phyloP scores from a whole-genome alignment of 2,329 filamentous ascomycete genomes.

The Aspergillus neotritici region DNA sequence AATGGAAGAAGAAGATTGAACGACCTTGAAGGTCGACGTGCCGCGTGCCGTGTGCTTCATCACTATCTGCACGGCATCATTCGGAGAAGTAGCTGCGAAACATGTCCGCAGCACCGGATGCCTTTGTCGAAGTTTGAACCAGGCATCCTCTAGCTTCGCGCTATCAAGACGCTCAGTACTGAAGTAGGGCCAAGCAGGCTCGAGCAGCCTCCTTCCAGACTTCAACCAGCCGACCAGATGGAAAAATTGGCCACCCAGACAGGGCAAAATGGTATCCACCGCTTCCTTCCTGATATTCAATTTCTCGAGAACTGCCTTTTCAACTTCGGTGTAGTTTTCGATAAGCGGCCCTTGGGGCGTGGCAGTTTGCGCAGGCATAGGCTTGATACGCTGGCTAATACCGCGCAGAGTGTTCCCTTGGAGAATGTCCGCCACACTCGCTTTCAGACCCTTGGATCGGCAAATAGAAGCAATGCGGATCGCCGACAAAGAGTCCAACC shows the following conservation, averaged over 20 bases:
- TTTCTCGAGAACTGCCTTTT: constrained; percentile 11
- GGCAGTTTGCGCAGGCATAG: constrained; percentile 1
- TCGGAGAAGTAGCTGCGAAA: constrained; percentile 24
- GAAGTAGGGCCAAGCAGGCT: constrained; percentile 27
- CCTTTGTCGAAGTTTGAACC: constrained; percentile 25
- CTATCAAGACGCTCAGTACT: constrained; percentile 21
- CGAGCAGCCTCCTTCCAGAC: constrained; percentile 26
- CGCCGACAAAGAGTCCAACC: constrained; percentile 28
- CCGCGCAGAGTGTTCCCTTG: constrained; percentile 27
- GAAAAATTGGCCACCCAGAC: constrained; percentile 29
- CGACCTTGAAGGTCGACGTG: constrained; percentile 18
- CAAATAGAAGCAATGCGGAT: constrained; percentile 26
- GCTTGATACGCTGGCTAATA: constrained; percentile 21
- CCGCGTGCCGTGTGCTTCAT: constrained; percentile 18
- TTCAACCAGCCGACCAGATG: constrained; percentile 31
- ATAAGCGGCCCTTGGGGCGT: constrained; percentile 9
- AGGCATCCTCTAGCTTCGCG: constrained; percentile 22
- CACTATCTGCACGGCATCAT: constrained; percentile 26
- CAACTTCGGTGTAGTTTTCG: constrained; percentile 7
- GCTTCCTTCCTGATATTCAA: constrained; percentile 13
- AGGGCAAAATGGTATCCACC: constrained; percentile 26
- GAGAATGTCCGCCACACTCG: constrained; percentile 28
- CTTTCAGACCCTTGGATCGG: constrained; percentile 21
- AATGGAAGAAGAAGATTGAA: constrained; percentile 10
- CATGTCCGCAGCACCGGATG: constrained; percentile 31